Percentiles rank a stretch among this genome's conserved stretches.
Conservation (phyloP, 768 basidiomycete genomes). For the Aureoboletus auriporus region DNA sequence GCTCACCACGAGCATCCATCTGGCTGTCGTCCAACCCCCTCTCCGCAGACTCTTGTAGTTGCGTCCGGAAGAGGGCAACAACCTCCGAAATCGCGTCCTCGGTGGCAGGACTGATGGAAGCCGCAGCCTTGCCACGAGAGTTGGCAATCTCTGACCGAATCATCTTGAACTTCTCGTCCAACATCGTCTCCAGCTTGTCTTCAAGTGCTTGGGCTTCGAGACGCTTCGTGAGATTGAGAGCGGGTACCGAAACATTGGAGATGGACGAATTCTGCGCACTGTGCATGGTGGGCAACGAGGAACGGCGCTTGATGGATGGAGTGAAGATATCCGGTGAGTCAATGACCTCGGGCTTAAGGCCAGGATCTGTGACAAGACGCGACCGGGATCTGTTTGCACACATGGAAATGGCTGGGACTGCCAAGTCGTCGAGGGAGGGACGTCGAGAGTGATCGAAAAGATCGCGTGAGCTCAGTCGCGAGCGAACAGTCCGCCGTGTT, state of each 20-base stretch:
- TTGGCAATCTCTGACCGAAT: slow-evolving; percentile 41
- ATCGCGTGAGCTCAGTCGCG: slow-evolving; percentile 71
- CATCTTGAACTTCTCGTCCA: slow-evolving; percentile 65
- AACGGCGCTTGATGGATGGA: slow-evolving; percentile 45
- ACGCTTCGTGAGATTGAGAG: slow-evolving; percentile 49
- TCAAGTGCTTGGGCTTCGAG: slow-evolving; percentile 61
- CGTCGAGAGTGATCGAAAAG: slow-evolving; percentile 62
- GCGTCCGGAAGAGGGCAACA: slow-evolving; percentile 61
- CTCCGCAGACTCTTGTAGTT: slow-evolving; percentile 59
- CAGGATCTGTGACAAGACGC: slow-evolving; percentile 59
- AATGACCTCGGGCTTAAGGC: slow-evolving; percentile 28
- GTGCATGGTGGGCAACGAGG: slow-evolving; percentile 55
- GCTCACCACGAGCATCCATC: slow-evolving; percentile 69
- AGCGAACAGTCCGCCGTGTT: slow-evolving; percentile 68
- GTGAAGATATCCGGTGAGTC: slow-evolving; percentile 41
- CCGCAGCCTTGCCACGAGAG: slow-evolving; percentile 19
- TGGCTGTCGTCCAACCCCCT: slow-evolving; percentile 57
- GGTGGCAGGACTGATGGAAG: slow-evolving; percentile 41
- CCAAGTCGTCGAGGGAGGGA: slow-evolving; percentile 75
- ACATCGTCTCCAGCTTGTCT: slow-evolving; percentile 53
- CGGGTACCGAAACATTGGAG: slow-evolving; percentile 42
- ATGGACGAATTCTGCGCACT: slow-evolving; percentile 41
- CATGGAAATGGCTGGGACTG: slow-evolving; percentile 62
- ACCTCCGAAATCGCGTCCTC: slow-evolving; percentile 65
- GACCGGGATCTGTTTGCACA: slow-evolving; percentile 54